These are phyloP conservation scores for Cordyceps tenuipes DNA, from an alignment of 2,329 filamentous ascomycete species.

Conservation along the genomic window DNA sequence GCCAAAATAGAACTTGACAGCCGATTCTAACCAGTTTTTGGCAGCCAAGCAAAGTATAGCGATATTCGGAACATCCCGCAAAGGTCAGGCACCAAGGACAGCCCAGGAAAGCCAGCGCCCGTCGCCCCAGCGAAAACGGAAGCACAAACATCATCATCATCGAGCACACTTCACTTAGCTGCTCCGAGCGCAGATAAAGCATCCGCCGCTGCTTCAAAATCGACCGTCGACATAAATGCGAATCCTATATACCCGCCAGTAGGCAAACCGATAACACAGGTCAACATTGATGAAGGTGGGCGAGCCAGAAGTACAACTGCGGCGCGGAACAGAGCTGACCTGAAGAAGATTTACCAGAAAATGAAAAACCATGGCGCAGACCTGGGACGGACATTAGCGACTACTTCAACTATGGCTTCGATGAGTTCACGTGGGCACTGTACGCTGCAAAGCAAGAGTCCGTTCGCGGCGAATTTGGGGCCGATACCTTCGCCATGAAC, in stretches of 20 bases:
- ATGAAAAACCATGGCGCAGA: slow-evolving; percentile 90
- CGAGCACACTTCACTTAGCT: slow-evolving; percentile 23
- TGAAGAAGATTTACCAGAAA: slow-evolving; percentile 56
- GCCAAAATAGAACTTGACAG: background rate
- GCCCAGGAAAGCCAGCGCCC: slow-evolving; percentile 35
- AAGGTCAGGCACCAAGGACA: slow-evolving; percentile 45
- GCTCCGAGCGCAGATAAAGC: slow-evolving; percentile 43
- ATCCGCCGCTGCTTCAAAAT: slow-evolving; percentile 63
- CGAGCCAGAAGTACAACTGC: background rate
- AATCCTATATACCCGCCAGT: slow-evolving; percentile 70
- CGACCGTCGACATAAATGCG: slow-evolving; percentile 75
- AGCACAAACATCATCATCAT: slow-evolving; percentile 27
- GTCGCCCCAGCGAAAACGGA: slow-evolving; percentile 35
- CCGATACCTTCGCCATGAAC: slow-evolving; percentile 52
- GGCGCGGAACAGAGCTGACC: slow-evolving; percentile 7
- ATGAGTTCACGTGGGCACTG: slow-evolving; percentile 95
- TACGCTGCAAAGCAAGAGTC: slow-evolving; percentile 85
- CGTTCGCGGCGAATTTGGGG: slow-evolving; percentile 66
- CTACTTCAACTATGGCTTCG: slow-evolving; percentile 98
- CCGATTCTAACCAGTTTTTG: background rate
- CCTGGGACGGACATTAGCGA: slow-evolving; percentile 92
- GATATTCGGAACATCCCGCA: slow-evolving; percentile 59
- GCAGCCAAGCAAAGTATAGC: slow-evolving; percentile 53
- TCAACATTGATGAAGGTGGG: slow-evolving; percentile 62
- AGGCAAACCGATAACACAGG: slow-evolving; percentile 72